Evolutionary conservation across 495 filamentous ascomycete genomes (phyloP).

Genomic region (Neurospora sp.): DNA sequence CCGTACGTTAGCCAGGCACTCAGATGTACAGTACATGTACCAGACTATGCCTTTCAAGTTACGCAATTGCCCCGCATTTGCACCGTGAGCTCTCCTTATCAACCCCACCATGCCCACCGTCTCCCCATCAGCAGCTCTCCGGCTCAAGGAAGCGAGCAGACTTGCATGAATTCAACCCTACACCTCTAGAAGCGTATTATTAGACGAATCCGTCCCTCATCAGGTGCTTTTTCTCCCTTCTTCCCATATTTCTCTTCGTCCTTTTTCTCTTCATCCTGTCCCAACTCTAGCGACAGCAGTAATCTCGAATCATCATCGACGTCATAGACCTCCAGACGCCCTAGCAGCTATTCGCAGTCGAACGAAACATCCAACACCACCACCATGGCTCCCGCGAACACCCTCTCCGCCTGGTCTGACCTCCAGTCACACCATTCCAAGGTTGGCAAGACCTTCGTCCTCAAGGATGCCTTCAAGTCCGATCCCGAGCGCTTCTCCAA

Average conservation of each 20-base stretch:
- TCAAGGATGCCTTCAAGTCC: conserved; percentile 85
- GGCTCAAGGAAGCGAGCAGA: neutral
- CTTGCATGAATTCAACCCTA: neutral
- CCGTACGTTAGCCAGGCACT: neutral
- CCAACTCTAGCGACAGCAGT: neutral
- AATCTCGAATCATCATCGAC: neutral
- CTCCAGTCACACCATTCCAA: conserved; percentile 81
- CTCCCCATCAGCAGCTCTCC: neutral
- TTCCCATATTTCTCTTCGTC: neutral
- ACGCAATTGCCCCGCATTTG: neutral
- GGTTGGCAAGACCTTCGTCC: conserved; percentile 76
- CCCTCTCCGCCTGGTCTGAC: conserved; percentile 73
- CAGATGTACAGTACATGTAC: neutral
- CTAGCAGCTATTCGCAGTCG: neutral
- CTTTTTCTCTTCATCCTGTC: neutral
- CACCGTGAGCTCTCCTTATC: neutral
- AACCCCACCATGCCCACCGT: neutral
- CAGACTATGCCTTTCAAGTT: neutral
- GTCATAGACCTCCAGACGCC: neutral
- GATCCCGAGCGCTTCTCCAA: conserved; percentile 85
- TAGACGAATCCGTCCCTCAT: neutral
- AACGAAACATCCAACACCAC: neutral
- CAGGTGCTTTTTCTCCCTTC: neutral
- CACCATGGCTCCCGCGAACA: conserved; percentile 59
- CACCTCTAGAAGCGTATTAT: neutral